A percentile compares a stretch with the other conserved stretches of the same genome.
Evolutionary conservation across 805 yeast genomes (phyloP).

Genomic region (Teunomyces panamensis): DNA sequence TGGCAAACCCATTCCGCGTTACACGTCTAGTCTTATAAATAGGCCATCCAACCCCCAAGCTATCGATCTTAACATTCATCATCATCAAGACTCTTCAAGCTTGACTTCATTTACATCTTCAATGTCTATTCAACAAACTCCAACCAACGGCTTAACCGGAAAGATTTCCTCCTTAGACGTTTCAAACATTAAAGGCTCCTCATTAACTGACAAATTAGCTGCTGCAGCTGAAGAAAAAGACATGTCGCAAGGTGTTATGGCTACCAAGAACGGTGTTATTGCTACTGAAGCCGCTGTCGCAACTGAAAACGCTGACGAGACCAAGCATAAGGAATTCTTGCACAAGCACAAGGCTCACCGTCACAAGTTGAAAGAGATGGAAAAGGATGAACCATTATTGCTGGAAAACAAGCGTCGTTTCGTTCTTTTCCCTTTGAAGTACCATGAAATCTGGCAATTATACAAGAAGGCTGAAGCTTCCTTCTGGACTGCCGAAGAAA

Average conservation of each 20-base stretch:
- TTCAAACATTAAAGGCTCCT: slow-evolving; percentile 27
- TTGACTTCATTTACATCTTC: not conserved
- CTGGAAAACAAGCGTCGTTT: slow-evolving; percentile 82
- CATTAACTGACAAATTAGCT: slow-evolving; percentile 43
- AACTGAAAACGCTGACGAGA: slow-evolving; percentile 17
- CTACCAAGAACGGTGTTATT: slow-evolving; percentile 17
- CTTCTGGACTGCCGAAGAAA: slow-evolving; percentile 99
- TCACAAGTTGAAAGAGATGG: slow-evolving; percentile 67
- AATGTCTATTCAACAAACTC: slow-evolving; percentile 63
- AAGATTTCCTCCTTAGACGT: slow-evolving; percentile 41
- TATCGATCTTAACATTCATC: not conserved
- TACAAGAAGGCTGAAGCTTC: slow-evolving; percentile 99
- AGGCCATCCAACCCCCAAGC: not conserved
- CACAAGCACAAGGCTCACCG: slow-evolving; percentile 66
- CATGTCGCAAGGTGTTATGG: slow-evolving; percentile 18
- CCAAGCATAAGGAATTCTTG: slow-evolving; percentile 55
- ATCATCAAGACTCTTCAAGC: not conserved
- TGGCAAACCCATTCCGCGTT: slow-evolving; percentile 1
- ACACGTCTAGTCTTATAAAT: not conserved
- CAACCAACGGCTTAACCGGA: slow-evolving; percentile 46
- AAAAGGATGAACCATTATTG: slow-evolving; percentile 86
- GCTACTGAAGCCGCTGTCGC: slow-evolving; percentile 19
- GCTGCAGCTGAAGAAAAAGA: slow-evolving; percentile 39
- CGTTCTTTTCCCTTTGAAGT: slow-evolving; percentile 93
- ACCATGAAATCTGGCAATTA: slow-evolving; percentile 98